Percentiles rank a stretch among this genome's conserved stretches.
Evolutionary conservation across 2,329 filamentous ascomycete species (phyloP).

Genomic region (Stachybotrys elegans): DNA sequence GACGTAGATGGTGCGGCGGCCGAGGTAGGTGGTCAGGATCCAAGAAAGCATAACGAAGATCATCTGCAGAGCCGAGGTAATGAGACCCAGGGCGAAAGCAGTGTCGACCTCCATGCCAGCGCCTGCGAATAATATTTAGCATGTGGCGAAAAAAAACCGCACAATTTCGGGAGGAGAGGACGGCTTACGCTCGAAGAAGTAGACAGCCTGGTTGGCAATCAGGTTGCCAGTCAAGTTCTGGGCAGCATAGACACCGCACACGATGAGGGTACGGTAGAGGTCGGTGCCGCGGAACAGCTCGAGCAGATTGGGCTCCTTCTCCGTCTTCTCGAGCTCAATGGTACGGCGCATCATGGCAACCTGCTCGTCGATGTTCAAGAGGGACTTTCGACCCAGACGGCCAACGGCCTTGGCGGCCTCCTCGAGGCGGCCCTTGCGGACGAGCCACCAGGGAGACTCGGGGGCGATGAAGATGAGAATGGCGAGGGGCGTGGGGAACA

Average conservation of each 20-base stretch:
- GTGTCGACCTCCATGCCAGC: conserved; percentile 50
- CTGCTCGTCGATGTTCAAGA: conserved; percentile 24
- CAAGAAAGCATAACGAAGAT: conserved; percentile 63
- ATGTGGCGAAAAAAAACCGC: too few relatives aligned
- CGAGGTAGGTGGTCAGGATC: conserved; percentile 59
- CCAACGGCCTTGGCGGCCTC: conserved; percentile 38
- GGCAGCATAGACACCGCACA: conserved; percentile 51
- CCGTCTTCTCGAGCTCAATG: conserved; percentile 44
- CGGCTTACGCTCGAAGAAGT: conserved; percentile 44
- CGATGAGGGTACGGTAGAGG: conserved; percentile 48
- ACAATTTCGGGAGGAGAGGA: too few relatives aligned
- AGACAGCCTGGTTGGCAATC: conserved; percentile 57
- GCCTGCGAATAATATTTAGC: conserved; percentile 35
- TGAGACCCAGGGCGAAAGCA: conserved; percentile 58
- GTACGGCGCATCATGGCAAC: conserved; percentile 54
- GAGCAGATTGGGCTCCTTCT: conserved; percentile 37
- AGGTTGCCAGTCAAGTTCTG: conserved; percentile 57
- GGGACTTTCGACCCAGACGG: conserved; percentile 35
- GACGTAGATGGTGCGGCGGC: conserved; percentile 60
- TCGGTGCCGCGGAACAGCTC: conserved; percentile 52
- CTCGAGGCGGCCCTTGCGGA: conserved; percentile 39
- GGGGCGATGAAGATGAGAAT: conserved; percentile 46
- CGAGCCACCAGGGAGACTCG: conserved; percentile 50
- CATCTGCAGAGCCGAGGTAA: conserved; percentile 58
- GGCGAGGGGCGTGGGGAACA: conserved; percentile 51